A percentile compares a stretch with the other conserved stretches of the same genome.
phyloP scores from a whole-genome alignment of 2,329 filamentous ascomycete species.

The Stromatinia cepivora region DNA sequence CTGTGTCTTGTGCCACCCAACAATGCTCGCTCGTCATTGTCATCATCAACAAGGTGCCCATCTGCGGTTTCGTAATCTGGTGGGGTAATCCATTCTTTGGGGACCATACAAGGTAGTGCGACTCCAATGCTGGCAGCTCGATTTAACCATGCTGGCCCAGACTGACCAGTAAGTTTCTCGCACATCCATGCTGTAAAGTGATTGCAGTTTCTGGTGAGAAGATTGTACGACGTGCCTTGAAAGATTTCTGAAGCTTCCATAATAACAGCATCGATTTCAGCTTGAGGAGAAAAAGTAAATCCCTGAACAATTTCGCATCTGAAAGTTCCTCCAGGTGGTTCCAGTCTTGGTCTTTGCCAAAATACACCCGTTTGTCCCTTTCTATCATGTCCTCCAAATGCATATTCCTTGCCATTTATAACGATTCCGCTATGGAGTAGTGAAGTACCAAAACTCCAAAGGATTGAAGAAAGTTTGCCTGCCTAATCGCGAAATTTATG shows the following conservation, averaged over 20 bases:
- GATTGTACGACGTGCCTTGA: constrained; percentile 74
- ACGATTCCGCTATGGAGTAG: constrained; percentile 82
- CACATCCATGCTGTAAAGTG: constrained; percentile 82
- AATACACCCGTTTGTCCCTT: constrained; percentile 75
- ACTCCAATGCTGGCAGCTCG: constrained; percentile 81
- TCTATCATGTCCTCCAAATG: constrained; percentile 78
- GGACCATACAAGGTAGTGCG: constrained; percentile 78
- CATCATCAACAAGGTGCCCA: constrained; percentile 61
- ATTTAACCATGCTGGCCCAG: constrained; percentile 76
- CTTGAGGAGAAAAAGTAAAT: constrained; percentile 67
- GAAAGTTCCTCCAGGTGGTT: constrained; percentile 78
- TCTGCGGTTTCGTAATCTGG: constrained; percentile 74
- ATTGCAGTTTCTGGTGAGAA: constrained; percentile 84
- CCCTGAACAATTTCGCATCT: constrained; percentile 74
- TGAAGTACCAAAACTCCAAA: constrained; percentile 76
- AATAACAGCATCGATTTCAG: constrained; percentile 71
- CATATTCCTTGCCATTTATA: constrained; percentile 78
- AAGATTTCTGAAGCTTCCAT: constrained; percentile 70
- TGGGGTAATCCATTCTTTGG: constrained; percentile 76
- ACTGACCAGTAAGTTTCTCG: constrained; percentile 66
- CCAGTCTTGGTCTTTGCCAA: constrained; percentile 71
- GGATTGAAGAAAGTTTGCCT: constrained; percentile 69
- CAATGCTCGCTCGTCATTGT: constrained; percentile 59
- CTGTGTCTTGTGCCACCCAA: constrained; percentile 44
- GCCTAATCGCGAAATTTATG: constrained; percentile 50